Evolutionary conservation across 2,329 filamentous ascomycete species (phyloP), one percentile per base, ranked within the genome.

Genomic region (Fusarium abutilonis): DNA sequence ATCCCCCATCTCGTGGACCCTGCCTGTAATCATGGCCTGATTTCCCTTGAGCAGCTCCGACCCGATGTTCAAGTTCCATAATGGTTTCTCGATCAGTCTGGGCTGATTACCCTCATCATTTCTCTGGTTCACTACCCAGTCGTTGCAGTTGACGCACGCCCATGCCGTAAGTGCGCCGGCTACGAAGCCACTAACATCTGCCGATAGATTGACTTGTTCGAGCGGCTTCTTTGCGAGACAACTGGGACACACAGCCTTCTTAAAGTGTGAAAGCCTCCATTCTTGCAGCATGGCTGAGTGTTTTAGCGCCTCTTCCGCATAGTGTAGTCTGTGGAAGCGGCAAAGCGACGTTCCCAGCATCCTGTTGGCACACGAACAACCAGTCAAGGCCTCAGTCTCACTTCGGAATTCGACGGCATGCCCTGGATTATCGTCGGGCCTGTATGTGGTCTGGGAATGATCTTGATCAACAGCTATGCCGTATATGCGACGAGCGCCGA

Each of bases 281-380:
- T 71, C 49, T 14, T 60, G 57, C 60, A 77, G 65, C 26, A 53
- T 19, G 5, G 38, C 43, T n/a, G 64, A 59, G 17, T 68, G 67
- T 2, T 51, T 21, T 29, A 74, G 48, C 32, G 72, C 40, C 23
- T 68, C 38, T 14, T 70, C 36, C 28, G 71, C 60, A 52, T 74
- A 71, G 28, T 67, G 46, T 7, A 73, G 47, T 1, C 78, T 73
- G 58, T 80, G 78, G 15, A 68, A 62, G 28, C 39, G 62, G 68
- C 78, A 80, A 6, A 80, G 63, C 4, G 63, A 62, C 4, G 67
- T 63, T 11, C 49, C 61, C 14, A 78, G 44, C 2, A 80, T 48
- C 55, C 78, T 79, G 28, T 56, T 42, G 4, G 61, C 74, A 63
- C 78, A 80, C 5, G 61, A 29, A 60, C 78, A 80, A 2, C 78